Percentiles rank a stretch among this genome's conserved stretches.
These are phyloP conservation scores for Epicoccum nigrum DNA, from an alignment of 2,329 filamentous ascomycete genomes.

Conservation along the genomic window DNA sequence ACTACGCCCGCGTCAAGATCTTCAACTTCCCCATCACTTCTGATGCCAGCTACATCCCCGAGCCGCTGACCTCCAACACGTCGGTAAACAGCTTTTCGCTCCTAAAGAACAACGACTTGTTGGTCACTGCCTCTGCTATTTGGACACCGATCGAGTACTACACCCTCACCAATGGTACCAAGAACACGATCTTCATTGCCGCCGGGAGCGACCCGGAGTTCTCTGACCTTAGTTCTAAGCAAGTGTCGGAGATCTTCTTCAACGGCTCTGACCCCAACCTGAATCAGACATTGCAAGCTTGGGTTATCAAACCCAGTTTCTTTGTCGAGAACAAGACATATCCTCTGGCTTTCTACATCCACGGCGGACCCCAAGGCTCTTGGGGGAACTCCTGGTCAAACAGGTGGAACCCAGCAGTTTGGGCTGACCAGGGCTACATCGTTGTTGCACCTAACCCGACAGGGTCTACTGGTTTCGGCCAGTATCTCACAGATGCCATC, in stretches of 20 bases:
- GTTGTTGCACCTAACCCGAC: constrained; percentile 84
- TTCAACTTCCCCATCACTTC: constrained; percentile 67
- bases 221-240: constrained; percentile 67
- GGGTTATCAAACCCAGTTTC: constrained; percentile 66
- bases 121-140: constrained; percentile 39
- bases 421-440: constrained; percentile 86
- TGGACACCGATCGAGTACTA: constrained; percentile 46
- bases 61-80: constrained; percentile 53
- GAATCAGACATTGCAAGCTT: constrained; percentile 68
- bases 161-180: constrained; percentile 41
- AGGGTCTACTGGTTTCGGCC: constrained; percentile 83
- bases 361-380: constrained; percentile 80
- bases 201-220: constrained; percentile 67
- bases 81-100: constrained; percentile 54
- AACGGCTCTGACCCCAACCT: constrained; percentile 62
- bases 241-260: constrained; percentile 75
- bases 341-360: constrained; percentile 78
- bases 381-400: constrained; percentile 79
- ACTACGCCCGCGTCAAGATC: constrained; percentile 51
- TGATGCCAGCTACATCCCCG: constrained; percentile 53
- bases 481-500: constrained; percentile 77
- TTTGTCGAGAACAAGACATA: constrained; percentile 77
- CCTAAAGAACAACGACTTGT: constrained; percentile 64
- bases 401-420: constrained; percentile 84
- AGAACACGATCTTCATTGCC: constrained; percentile 61